phyloP scores from a whole-genome alignment of 371 early-diverging fungal genomes.

The Mucor velutinosus region DNA sequence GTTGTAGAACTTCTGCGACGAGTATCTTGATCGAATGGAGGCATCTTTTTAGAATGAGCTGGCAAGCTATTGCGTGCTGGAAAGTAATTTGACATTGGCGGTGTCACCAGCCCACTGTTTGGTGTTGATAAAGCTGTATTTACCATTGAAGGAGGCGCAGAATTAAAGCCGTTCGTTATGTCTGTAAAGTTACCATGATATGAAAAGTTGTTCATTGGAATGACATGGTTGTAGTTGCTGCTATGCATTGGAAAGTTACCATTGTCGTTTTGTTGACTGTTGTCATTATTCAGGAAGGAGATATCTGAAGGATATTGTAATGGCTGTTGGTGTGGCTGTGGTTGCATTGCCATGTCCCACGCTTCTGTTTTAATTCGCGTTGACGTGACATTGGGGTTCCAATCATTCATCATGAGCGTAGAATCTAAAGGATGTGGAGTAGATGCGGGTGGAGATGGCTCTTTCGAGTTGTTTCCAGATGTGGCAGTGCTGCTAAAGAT shows the following conservation, averaged over 20 bases:
- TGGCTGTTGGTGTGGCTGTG: background rate
- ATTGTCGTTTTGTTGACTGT: background rate
- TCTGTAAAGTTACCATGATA: background rate
- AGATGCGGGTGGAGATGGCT: background rate
- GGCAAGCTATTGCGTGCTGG: constrained; percentile 5
- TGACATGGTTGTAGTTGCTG: background rate
- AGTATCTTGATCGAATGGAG: background rate
- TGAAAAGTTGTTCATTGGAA: background rate
- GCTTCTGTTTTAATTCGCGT: background rate
- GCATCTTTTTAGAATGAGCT: background rate
- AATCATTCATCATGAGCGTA: background rate
- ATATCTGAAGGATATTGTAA: background rate
- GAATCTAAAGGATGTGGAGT: constrained; percentile 9
- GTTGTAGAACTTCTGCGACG: constrained; percentile 5
- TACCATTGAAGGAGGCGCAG: constrained; percentile 3
- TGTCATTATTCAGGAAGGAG: background rate
- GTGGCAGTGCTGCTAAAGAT: background rate
- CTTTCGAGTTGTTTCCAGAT: background rate
- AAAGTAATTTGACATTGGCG: constrained; percentile 13
- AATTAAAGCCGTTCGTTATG: background rate
- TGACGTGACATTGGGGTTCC: background rate
- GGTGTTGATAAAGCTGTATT: constrained; percentile 3
- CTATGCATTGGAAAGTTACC: background rate
- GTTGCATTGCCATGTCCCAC: background rate
- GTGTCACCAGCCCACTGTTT: constrained; percentile 4